phyloP scores from a whole-genome alignment of 345 rosid genomes.

The Cardiospermum halicacabum region DNA sequence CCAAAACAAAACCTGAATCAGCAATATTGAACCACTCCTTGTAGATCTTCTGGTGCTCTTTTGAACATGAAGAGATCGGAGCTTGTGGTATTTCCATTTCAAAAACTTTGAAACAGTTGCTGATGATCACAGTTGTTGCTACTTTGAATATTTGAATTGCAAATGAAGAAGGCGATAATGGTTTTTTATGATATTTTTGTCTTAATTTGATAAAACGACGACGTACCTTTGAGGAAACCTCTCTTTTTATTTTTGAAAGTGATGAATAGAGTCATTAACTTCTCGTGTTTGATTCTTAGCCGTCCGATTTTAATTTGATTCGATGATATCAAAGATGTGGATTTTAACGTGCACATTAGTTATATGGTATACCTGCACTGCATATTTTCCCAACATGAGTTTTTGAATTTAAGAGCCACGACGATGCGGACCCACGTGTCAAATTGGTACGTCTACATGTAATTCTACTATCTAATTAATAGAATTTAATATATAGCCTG shows the following conservation, averaged over 20 bases:
- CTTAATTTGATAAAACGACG: conserved; percentile 19
- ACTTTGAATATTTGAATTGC: conserved; percentile 16
- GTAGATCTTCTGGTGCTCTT: conserved; percentile 70
- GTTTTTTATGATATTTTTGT: conserved; percentile 1
- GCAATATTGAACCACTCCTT: conserved; percentile 74
- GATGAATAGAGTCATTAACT: conserved; percentile 7
- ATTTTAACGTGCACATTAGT: too few relatives aligned
- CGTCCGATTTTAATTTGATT: neutral
- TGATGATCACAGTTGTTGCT: conserved; percentile 5
- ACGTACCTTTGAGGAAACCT: neutral
- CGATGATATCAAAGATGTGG: too few relatives aligned
- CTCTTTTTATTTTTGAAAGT: neutral
- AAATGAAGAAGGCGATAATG: conserved; percentile 1
- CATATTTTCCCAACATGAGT: too few relatives aligned
- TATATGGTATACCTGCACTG: too few relatives aligned
- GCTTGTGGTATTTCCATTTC: conserved; percentile 46
- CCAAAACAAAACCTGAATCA: conserved; percentile 55
- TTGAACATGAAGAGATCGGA: conserved; percentile 40
- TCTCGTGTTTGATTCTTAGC: neutral
- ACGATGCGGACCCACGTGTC: too few relatives aligned
- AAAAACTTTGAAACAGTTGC: neutral
- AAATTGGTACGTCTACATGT: too few relatives aligned
- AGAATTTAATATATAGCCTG: too few relatives aligned
- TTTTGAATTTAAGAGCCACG: too few relatives aligned
- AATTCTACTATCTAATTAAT: too few relatives aligned